Percentiles rank a stretch among this genome's conserved stretches.
phyloP scores from a whole-genome alignment of 106 monocot species.

The Apostasia ramifera region DNA sequence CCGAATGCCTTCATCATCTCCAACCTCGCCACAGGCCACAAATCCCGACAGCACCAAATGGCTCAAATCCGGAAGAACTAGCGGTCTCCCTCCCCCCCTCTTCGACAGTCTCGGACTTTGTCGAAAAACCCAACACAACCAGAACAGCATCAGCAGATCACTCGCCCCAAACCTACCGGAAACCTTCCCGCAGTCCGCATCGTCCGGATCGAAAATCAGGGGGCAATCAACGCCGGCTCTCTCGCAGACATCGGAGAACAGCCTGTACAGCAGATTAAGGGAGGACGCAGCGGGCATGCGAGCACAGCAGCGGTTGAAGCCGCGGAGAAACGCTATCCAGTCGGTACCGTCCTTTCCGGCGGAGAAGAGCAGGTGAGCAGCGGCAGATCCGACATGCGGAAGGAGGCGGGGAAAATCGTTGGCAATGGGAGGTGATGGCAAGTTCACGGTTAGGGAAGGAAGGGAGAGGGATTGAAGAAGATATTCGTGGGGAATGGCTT shows the following conservation, averaged over 20 bases:
- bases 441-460: neutral
- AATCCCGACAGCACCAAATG: constrained; percentile 63
- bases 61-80: constrained; percentile 52
- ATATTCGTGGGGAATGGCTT: constrained; percentile 29
- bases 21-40: constrained; percentile 27
- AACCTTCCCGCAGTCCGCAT: constrained; percentile 34
- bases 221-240: constrained; percentile 16
- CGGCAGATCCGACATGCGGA: constrained; percentile 36
- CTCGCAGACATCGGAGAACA: constrained; percentile 33
- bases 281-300: constrained; percentile 46
- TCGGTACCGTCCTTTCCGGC: constrained; percentile 7
- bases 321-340: constrained; percentile 60
- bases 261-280: constrained; percentile 28
- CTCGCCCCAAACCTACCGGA: constrained; percentile 27
- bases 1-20: constrained; percentile 31
- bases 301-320: constrained; percentile 66
- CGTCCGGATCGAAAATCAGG: constrained; percentile 43
- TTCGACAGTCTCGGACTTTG: constrained; percentile 16
- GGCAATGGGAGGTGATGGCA: neutral
- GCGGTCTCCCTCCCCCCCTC: constrained; percentile 1
- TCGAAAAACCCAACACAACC: constrained; percentile 75
- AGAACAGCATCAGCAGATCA: constrained; percentile 58
- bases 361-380: constrained; percentile 47
- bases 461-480: constrained; percentile 6
- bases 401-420: constrained; percentile 22